phyloP scores from a whole-genome alignment of 2,329 filamentous ascomycete species.

The Sordariomycetes sp. region DNA sequence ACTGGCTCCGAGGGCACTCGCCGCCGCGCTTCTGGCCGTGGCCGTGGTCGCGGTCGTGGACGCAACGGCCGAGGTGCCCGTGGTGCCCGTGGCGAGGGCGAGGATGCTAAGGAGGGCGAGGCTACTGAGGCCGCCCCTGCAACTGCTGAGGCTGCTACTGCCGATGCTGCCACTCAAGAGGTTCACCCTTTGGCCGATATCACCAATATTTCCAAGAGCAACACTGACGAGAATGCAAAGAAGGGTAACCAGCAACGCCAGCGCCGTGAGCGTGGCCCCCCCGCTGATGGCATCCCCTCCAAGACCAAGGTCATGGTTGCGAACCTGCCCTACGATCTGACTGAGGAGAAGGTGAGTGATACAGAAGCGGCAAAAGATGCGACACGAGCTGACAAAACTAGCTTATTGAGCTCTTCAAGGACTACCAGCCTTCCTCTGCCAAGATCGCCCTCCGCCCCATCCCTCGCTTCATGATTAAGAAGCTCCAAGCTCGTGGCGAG shows the following conservation, averaged over 20 bases:
- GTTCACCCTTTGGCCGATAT: constrained; percentile 52
- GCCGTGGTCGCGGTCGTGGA: constrained; percentile 61
- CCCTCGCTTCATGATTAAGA: constrained; percentile 99
- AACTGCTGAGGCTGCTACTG: constrained; percentile 33
- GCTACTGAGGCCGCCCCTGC: constrained; percentile 30
- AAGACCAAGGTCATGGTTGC: constrained; percentile 99
- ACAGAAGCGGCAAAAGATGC: not conserved
- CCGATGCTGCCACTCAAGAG: constrained; percentile 38
- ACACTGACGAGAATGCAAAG: constrained; percentile 52
- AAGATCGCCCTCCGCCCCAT: constrained; percentile 99
- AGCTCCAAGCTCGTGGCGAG: constrained; percentile 96
- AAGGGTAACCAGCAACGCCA: constrained; percentile 34
- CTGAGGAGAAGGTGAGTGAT: constrained; percentile 78
- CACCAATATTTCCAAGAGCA: constrained; percentile 44
- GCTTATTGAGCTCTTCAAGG: constrained; percentile 96
- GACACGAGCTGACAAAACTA: constrained; percentile 26
- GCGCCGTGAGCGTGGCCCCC: constrained; percentile 79
- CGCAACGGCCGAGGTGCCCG: constrained; percentile 58
- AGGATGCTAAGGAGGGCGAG: constrained; percentile 39
- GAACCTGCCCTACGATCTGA: constrained; percentile 96
- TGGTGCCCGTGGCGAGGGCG: constrained; percentile 37
- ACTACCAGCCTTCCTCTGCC: constrained; percentile 85
- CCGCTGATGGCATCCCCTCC: constrained; percentile 93
- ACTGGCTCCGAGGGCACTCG: constrained; percentile 57
- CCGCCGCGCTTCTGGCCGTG: constrained; percentile 54